Percentiles rank a stretch among this genome's conserved stretches.
Conservation (phyloP, 257 asterid species). For the Petunia secreta region DNA sequence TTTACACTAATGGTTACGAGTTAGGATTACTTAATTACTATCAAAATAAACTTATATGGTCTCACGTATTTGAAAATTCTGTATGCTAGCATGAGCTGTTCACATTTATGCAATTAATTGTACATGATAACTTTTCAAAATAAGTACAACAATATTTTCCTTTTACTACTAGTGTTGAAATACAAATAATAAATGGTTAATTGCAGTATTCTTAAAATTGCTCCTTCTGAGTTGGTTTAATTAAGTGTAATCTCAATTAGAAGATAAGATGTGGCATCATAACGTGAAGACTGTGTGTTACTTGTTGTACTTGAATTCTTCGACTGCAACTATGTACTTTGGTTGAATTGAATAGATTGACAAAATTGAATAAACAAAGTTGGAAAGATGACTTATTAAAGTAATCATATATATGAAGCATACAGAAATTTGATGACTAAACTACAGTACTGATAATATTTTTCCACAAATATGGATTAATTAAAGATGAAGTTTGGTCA, state of each 20-base stretch:
- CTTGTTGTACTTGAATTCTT: not conserved
- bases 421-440: not conserved
- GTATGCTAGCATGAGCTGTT: not conserved
- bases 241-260: not conserved
- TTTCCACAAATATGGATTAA: not conserved
- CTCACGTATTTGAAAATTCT: not conserved
- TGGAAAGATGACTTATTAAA: not conserved
- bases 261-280: conserved; percentile 10
- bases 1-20: too few species aligned
- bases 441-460: not conserved
- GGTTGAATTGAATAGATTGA: not conserved
- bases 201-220: not conserved
- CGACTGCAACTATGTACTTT: not conserved
- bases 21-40: too few species aligned
- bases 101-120: too few species aligned
- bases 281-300: not conserved
- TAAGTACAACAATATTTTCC: not conserved
- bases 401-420: not conserved
- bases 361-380: not conserved
- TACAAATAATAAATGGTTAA: not conserved
- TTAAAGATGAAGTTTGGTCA: not conserved
- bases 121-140: not conserved
- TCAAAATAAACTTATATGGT: not conserved
- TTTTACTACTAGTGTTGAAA: not conserved
- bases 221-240: not conserved